Evolutionary conservation across 352 stramenopile species (phyloP), one percentile per base, ranked within the genome.

Genomic region (Phytophthora ohioensis): DNA sequence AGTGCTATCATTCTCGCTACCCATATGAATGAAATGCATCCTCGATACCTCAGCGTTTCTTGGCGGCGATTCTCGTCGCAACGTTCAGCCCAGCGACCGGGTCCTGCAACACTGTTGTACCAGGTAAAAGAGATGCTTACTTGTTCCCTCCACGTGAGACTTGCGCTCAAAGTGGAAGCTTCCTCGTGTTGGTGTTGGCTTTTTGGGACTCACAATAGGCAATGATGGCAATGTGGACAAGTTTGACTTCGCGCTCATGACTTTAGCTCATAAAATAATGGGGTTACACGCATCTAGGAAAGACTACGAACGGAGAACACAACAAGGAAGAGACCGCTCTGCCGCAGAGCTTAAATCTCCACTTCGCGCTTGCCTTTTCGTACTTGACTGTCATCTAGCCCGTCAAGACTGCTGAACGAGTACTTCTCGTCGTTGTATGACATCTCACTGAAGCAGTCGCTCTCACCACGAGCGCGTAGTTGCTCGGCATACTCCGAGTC

Each of bases 371-470:
- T 75, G 63, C 65, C 52, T 17, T 77, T 54, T 67, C 75, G 71
- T 49, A 78, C 67, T 21, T 80, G 65, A 54, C 72, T 86, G 61
- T 75, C 64, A 56, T 79, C 72, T 7, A 85, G 61, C 35, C 67
- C 67, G 21, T 89, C 81, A 5, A 78, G 39, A 49, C 79, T 81
- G 43, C 78, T 87, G 58, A 92, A 91, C 13, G 77, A 88, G 71
- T 92, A 92, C 62, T 90, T 92, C 53, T 92, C 85, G 64, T 92
- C 85, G 59, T 92, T 92, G 82, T 91, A 91, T 47, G 85, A 92
- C 82, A 92, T 91, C 55, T 92, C 85, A 48, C 79, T 90, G 76
- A 73, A 90, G 73, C 82, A 91, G 63, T 92, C 85, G 62, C 85
- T 92, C 67, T 82, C 81, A 4, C 73, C 81, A 41, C 70, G 81